Conservation (phyloP, 179 eudicot species). For the Carnegiea gigantea region DNA sequence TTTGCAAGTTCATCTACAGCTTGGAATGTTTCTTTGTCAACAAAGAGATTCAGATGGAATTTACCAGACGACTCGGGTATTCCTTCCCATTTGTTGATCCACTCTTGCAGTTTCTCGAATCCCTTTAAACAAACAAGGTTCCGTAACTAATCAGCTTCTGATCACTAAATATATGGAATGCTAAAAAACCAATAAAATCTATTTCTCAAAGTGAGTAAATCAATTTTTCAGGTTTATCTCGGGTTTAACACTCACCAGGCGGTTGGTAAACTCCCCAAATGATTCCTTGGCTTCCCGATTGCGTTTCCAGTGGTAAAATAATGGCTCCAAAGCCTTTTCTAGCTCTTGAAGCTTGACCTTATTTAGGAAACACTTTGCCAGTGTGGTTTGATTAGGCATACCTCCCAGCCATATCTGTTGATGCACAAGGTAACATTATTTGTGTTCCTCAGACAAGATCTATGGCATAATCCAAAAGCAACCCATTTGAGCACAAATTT, state of each 20-base stretch:
- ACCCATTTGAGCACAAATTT: not conserved
- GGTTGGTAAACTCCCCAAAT: conserved; percentile 81
- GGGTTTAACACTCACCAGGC: conserved; percentile 55
- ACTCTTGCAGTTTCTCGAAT: conserved; percentile 74
- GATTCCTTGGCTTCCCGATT: conserved; percentile 68
- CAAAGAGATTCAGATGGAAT: conserved; percentile 70
- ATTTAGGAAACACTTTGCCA: conserved; percentile 75
- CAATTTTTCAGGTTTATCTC: not conserved
- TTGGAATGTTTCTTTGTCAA: conserved; percentile 71
- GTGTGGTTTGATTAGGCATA: conserved; percentile 82
- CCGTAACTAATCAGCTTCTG: not conserved
- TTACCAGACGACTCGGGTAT: conserved; percentile 38
- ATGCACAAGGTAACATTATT: conserved; percentile 1
- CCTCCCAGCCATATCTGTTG: conserved; percentile 97
- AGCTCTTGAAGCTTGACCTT: conserved; percentile 92
- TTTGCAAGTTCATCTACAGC: conserved; percentile 73
- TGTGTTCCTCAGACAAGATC: not conserved
- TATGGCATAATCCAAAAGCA: not conserved
- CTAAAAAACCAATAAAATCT: not conserved
- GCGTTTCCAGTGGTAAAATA: conserved; percentile 82
- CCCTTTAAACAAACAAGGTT: conserved; percentile 45
- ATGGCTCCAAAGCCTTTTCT: conserved; percentile 91
- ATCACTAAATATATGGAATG: not conserved
- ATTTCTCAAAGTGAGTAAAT: not conserved
- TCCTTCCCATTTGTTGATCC: conserved; percentile 89